A percentile compares a stretch with the other conserved stretches of the same genome.
Conservation (phyloP, 1,139 yeast genomes). For the Suhomyces coccinellae region DNA sequence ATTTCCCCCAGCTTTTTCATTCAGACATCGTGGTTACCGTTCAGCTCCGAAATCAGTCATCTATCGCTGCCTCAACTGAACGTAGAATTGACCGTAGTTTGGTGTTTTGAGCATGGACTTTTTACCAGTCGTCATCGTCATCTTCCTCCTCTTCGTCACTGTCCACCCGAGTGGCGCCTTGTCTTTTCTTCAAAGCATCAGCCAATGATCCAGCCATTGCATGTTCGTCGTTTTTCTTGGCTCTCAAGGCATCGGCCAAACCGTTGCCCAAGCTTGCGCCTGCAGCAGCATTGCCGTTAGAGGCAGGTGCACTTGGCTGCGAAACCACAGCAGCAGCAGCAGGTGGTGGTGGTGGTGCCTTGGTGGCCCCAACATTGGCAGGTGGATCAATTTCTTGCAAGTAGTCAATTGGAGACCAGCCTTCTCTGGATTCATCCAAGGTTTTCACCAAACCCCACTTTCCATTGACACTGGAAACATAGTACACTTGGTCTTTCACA, state of each 20-base stretch:
- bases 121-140: slow-evolving; percentile 38
- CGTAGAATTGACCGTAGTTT: no score
- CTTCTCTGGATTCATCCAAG: slow-evolving; percentile 74
- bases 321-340: slow-evolving; percentile 19
- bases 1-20: no score
- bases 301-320: slow-evolving; percentile 17
- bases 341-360: slow-evolving; percentile 38
- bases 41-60: no score
- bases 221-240: slow-evolving; percentile 64
- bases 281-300: slow-evolving; percentile 2
- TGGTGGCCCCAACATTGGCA: slow-evolving; percentile 22
- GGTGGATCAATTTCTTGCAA: slow-evolving; percentile 64
- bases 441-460: slow-evolving; percentile 86
- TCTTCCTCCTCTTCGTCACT: slow-evolving; percentile 79
- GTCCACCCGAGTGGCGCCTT: slow-evolving; percentile 71
- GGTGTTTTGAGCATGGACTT: no score
- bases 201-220: slow-evolving; percentile 84
- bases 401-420: slow-evolving; percentile 97
- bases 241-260: slow-evolving; percentile 71
- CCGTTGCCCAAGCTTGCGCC: slow-evolving; percentile 52
- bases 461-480: slow-evolving; percentile 74
- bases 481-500: slow-evolving; percentile 70
- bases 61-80: no score
- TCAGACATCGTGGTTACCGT: no score
- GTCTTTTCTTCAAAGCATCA: slow-evolving; percentile 82